Base-by-base conservation (phyloP, 2,329 filamentous ascomycete species). In the Tolypocladium album region DNA sequence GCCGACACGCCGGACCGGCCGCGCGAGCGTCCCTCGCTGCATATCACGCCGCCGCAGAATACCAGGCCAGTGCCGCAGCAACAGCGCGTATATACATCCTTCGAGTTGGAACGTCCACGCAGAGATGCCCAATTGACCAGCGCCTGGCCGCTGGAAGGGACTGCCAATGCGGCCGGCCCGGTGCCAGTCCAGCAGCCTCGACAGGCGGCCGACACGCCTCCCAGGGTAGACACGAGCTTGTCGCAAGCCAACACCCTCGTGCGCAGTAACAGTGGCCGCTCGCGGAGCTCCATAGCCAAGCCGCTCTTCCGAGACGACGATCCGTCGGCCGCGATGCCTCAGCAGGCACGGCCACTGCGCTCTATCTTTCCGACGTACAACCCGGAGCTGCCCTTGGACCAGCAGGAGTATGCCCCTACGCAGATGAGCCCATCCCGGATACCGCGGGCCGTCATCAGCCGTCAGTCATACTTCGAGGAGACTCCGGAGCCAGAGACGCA, bases 331-430 rank as follows among this genome's bases (percentile, higher is more conserved):
- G 27, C 63, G 70, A 53, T 69, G 69, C 57, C 70, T 64, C 50
- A 12, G 50, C 50, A n/a, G 61, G 68, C 69, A 8, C 42, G 11
- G 61, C 66, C 71, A 0, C 79, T 89, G 66, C 81, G 83, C 39
- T 92, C 88, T 31, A 91, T 92, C 66, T 92, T 92, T 66, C 89
- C 89, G 9, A 80, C 82, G 38, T 92, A 91, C 69, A 86, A 92
- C 67, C 86, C 85, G 3, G 81, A 80, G 1, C 69, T 90, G 31
- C 78, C 88, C 6, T 79, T 90, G 3, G 79, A 84, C 59, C 82
- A 85, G 60, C 89, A 92, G 68, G 74, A 83, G 55, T 92, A 92
- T 73, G 88, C 82, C 56, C 88, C 88, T 2, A 86, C 83, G 0
- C 84, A 88, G 68, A 74, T 80, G 59, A 85, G 82, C 61, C 86